Evolutionary conservation across 805 yeast species (phyloP), one percentile per base, ranked within the genome.

Genomic region (Pichia paraexigua): DNA sequence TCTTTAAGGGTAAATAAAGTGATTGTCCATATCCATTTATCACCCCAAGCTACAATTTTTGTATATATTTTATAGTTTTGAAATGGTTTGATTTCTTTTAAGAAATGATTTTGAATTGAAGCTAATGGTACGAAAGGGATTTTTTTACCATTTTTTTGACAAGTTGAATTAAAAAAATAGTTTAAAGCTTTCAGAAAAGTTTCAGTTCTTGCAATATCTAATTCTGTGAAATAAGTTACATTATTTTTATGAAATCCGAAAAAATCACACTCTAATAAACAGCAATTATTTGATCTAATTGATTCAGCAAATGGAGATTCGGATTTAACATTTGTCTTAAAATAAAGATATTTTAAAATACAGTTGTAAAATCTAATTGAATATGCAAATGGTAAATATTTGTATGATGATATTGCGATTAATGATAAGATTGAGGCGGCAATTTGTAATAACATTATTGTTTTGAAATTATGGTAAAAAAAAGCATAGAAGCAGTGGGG

Each of bases 161-260:
- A 21, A 53, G n/a, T 60, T 59, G 47, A 70, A 73, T 37, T 30
- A 28, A 60, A 53, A 52, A 40, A 58, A 12, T 48, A 28, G n/a
- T 49, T 49, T 72, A 91, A 78, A 6, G 80, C 68, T 44, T 69
- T 65, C 24, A 78, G 68, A 70, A 89, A 70, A 50, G 83, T 66
- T 51, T 81, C 79, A 9, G 86, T 74, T 63, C 97, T 79, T 3
- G 87, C 81, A 55, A 89, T 73, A 63, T 91, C 97, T 63, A 88
- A 71, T 58, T 91, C 97, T 20, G 74, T 69, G 61, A 86, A 85
- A 67, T 91, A 92, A 1, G 96, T 85, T 8, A 92, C 82, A 65
- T 92, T 92, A 51, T 85, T 80, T 70, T 91, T 92, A 71, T 91
- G 98, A 46, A 89, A 60, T 4, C 65, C 65, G 62, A 88, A 88